A percentile compares a stretch with the other conserved stretches of the same genome.
These are phyloP conservation scores for Adansonia grandidieri DNA, from an alignment of 441 rosid genomes.

Conservation along the genomic window DNA sequence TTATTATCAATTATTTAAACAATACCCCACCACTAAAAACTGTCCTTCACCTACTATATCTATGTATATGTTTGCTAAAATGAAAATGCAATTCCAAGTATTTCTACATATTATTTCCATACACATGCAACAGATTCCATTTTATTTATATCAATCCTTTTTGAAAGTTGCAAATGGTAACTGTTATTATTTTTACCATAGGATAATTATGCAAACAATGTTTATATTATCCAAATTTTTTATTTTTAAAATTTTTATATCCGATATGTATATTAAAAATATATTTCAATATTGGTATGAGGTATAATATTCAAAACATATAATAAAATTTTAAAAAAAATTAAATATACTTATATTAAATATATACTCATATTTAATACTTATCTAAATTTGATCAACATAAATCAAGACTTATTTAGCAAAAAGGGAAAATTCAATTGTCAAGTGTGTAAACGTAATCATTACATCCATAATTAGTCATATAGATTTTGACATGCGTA, in stretches of 20 bases:
- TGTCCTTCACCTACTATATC: slow-evolving; percentile 10
- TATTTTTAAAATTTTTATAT: background rate
- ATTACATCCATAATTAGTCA: too few relatives aligned
- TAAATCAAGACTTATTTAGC: too few relatives aligned
- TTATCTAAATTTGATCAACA: too few relatives aligned
- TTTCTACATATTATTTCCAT: background rate
- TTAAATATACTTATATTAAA: too few relatives aligned
- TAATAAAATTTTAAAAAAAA: too few relatives aligned
- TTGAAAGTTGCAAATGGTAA: background rate
- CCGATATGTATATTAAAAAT: too few relatives aligned
- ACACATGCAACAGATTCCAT: background rate
- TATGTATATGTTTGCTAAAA: background rate
- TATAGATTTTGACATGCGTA: too few relatives aligned
- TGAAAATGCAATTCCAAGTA: background rate
- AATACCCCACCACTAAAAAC: slow-evolving; percentile 11
- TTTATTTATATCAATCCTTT: background rate
- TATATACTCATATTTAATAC: too few relatives aligned
- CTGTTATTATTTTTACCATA: too few relatives aligned
- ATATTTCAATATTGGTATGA: background rate
- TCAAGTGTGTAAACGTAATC: too few relatives aligned
- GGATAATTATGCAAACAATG: background rate
- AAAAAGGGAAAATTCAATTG: too few relatives aligned
- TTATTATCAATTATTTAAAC: background rate
- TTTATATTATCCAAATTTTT: background rate
- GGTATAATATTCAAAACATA: background rate